Evolutionary conservation across 139 green algal genomes (phyloP).

Genomic region (Coelastrella sp.): DNA sequence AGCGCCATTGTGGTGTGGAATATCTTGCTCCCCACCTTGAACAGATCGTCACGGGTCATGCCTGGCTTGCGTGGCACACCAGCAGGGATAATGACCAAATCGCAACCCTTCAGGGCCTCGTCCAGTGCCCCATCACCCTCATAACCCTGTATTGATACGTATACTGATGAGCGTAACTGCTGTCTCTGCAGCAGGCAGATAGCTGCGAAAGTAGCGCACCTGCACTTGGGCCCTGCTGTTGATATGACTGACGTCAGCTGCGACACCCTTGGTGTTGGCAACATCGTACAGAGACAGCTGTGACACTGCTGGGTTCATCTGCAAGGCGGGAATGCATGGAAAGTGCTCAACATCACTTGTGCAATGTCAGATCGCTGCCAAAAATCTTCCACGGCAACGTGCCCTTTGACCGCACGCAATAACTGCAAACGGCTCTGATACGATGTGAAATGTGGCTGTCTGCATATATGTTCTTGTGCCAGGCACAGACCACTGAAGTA

Average conservation of each 20-base stretch:
- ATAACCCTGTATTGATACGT: constrained; percentile 64
- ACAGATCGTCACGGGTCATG: constrained; percentile 99
- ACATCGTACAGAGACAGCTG: constrained; percentile 95
- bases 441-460: too few species aligned
- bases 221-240: constrained; percentile 92
- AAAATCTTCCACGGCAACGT: too few species aligned
- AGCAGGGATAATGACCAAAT: constrained; percentile 97
- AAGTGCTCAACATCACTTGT: neutral
- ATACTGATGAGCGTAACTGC: too few species aligned
- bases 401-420: too few species aligned
- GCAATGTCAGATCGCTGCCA: neutral
- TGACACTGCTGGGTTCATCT: constrained; percentile 71
- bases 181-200: constrained; percentile 1
- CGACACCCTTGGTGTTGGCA: constrained; percentile 89
- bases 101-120: constrained; percentile 79
- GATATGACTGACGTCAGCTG: constrained; percentile 95
- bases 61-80: constrained; percentile 98
- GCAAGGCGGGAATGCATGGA: too few species aligned
- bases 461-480: too few species aligned
- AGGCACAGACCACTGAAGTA: too few species aligned
- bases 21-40: constrained; percentile 86
- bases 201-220: constrained; percentile 53
- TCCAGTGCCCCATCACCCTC: constrained; percentile 80
- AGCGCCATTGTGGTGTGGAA: too few species aligned
- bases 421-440: too few species aligned